phyloP scores from a whole-genome alignment of 2,329 filamentous ascomycete genomes.

The Passalora sequoiae region DNA sequence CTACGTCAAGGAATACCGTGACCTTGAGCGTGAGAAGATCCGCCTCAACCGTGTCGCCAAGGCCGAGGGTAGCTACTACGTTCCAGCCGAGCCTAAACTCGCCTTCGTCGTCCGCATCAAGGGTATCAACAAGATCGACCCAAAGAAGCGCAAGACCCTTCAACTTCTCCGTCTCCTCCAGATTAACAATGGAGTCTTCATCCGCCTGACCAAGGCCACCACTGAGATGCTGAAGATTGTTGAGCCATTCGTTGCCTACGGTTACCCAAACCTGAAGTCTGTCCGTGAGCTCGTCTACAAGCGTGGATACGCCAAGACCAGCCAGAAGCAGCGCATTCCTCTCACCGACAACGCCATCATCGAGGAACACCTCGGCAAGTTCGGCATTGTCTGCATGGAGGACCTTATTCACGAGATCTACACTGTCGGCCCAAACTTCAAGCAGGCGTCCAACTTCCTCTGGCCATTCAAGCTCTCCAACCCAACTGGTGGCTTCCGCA shows the following conservation, averaged over 20 bases:
- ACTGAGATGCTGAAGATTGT: constrained; percentile 96
- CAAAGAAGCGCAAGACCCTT: constrained; percentile 99
- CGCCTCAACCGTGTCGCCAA: constrained; percentile 85
- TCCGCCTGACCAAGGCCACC: constrained; percentile 96
- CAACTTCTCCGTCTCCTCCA: constrained; percentile 98
- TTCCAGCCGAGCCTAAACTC: constrained; percentile 90
- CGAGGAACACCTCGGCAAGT: constrained; percentile 94
- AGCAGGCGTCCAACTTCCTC: constrained; percentile 98
- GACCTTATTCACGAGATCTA: constrained; percentile 99
- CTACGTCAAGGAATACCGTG: constrained; percentile 99
- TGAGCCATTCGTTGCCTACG: constrained; percentile 98
- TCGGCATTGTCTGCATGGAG: constrained; percentile 98
- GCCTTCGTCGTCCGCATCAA: constrained; percentile 99
- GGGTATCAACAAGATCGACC: constrained; percentile 99
- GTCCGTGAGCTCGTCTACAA: constrained; percentile 99
- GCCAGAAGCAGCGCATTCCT: constrained; percentile 89
- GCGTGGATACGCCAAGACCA: constrained; percentile 96
- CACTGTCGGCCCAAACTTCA: constrained; percentile 96
- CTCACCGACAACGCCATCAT: constrained; percentile 98
- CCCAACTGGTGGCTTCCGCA: constrained; percentile 92
- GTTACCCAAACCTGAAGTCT: constrained; percentile 99
- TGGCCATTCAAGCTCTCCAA: constrained; percentile 99
- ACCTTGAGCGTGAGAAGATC: constrained; percentile 97
- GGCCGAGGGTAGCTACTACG: constrained; percentile 87
- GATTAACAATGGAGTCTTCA: constrained; percentile 99